phyloP scores from a whole-genome alignment of 2,329 filamentous ascomycete genomes.

The Ceratocystis huliohia region DNA sequence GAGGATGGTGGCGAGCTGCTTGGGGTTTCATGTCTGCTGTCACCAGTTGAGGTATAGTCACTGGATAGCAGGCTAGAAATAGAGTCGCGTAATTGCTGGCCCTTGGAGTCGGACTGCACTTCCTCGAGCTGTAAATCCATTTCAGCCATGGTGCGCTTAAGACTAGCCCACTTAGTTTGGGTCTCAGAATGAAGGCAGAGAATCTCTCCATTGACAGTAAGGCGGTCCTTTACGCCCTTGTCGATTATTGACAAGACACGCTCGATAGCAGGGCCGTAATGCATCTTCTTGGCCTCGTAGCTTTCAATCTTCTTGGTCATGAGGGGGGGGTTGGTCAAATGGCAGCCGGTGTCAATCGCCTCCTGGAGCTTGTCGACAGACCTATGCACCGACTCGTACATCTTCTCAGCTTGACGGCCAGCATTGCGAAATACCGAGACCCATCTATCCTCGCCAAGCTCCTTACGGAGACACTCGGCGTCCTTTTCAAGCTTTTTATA shows the following conservation, averaged over 20 bases:
- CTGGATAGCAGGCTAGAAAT: slow-evolving; percentile 77
- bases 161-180: slow-evolving; percentile 62
- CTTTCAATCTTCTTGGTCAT: slow-evolving; percentile 77
- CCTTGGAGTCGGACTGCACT: slow-evolving; percentile 47
- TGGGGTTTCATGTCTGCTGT: slow-evolving; percentile 57
- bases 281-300: slow-evolving; percentile 87
- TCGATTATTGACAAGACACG: slow-evolving; percentile 86
- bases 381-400: slow-evolving; percentile 89
- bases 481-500: slow-evolving; percentile 84
- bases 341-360: slow-evolving; percentile 59
- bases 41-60: slow-evolving; percentile 53
- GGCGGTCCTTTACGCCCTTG: slow-evolving; percentile 84
- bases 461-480: slow-evolving; percentile 75
- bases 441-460: slow-evolving; percentile 92
- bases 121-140: slow-evolving; percentile 67
- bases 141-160: slow-evolving; percentile 65
- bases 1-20: slow-evolving; percentile 54
- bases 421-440: slow-evolving; percentile 90
- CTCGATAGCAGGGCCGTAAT: slow-evolving; percentile 88
- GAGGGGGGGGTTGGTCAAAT: slow-evolving; percentile 55
- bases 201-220: slow-evolving; percentile 94
- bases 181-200: slow-evolving; percentile 75
- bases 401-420: slow-evolving; percentile 81
- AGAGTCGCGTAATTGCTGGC: slow-evolving; percentile 75
- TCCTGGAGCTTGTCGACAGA: slow-evolving; percentile 74